Base-by-base conservation (phyloP, 495 filamentous ascomycete species). In the Jackrogersella minutella region DNA sequence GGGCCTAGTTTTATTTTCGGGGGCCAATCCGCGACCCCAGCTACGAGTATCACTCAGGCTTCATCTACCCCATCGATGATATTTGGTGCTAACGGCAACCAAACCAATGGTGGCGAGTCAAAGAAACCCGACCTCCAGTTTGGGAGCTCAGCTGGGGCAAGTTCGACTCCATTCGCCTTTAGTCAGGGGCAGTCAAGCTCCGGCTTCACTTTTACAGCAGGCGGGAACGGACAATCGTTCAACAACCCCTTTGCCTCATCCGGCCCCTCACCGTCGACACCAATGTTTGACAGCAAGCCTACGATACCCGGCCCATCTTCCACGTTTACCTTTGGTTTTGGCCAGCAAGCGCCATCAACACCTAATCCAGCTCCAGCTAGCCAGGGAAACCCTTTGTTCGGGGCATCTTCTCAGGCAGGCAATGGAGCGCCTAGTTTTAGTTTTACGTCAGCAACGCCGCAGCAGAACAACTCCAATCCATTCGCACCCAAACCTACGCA, bases 191-290 rank as follows among this genome's bases (percentile, higher is more conserved):
- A 22, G 4, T 41, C 52, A 17, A 21, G 2, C 17, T n/a, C 49
- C 13, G 71, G 76, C 5, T 82, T 82, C 66, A 79, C 73, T 16
- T 83, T 82, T 56, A 68, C 73, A 5, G 68, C 77, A 8, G 78
- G 74, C 0, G 74, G 68, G 1, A 66, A 69, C 34, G 67, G 58
- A 2, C 51, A 66, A 8, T 56, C 75, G 1, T 65, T 81, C 39
- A 78, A 78, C 43, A 82, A 82, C 54, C 79, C 79, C 6, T 81
- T 81, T 52, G 52, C 78, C 13, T 51, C 73, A 13, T 52, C 72
- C n/a, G 57, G 43, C 11, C 21, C 72, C 13, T 11, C 44, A 5
- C 30, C 60, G 1, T 37, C 72, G 5, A 44, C 57, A 8, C 64
- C 72, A 4, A 46, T 51, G 30, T 70, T 72, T 8, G 66, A 57